These are phyloP conservation scores for Saccharomyces hybrid DNA, from an alignment of 1,139 yeast genomes.

Conservation along the genomic window DNA sequence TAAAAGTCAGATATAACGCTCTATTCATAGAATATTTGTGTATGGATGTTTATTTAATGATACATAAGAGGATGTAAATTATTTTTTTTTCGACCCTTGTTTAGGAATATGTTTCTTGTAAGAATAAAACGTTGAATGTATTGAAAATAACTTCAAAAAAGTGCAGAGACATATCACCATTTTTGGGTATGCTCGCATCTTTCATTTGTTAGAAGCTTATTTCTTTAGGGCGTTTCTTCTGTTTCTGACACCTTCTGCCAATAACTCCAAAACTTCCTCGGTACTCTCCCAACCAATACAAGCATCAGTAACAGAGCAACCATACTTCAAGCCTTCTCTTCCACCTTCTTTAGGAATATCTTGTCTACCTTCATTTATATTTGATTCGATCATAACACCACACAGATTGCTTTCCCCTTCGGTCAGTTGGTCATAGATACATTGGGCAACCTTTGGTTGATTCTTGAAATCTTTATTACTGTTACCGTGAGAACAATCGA, in stretches of 20 bases:
- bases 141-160: background rate
- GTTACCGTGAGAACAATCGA: slow-evolving; percentile 96
- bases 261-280: slow-evolving; percentile 55
- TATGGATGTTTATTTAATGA: background rate
- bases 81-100: background rate
- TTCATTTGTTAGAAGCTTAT: slow-evolving; percentile 5
- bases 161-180: background rate
- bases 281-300: slow-evolving; percentile 90
- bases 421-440: slow-evolving; percentile 66
- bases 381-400: slow-evolving; percentile 95
- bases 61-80: background rate
- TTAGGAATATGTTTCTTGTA: background rate
- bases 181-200: background rate
- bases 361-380: slow-evolving; percentile 87
- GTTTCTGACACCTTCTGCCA: slow-evolving; percentile 71
- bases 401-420: slow-evolving; percentile 73
- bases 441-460: slow-evolving; percentile 86
- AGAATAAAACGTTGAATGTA: background rate
- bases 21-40: background rate
- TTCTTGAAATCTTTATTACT: slow-evolving; percentile 82
- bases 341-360: slow-evolving; percentile 77
- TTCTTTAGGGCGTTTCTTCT: slow-evolving; percentile 45
- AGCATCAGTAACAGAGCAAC: slow-evolving; percentile 93
- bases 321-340: slow-evolving; percentile 68
- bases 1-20: background rate